Evolutionary conservation across 257 asterid genomes (phyloP).

Genomic region (Dorcoceras hygrometricum): DNA sequence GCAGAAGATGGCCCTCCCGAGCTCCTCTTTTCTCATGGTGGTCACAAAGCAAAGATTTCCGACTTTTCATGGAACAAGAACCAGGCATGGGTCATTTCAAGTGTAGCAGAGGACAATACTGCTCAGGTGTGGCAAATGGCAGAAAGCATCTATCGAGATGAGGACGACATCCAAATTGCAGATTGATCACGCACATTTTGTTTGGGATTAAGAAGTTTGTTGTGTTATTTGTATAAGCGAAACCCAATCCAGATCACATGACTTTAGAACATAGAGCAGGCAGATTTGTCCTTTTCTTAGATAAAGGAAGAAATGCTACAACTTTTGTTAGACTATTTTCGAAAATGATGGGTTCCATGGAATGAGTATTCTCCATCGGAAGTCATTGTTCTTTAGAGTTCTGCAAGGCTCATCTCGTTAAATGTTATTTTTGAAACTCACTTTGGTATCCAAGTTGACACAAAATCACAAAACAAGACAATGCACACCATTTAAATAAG

Average conservation of each 20-base stretch:
- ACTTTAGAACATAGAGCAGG: neutral
- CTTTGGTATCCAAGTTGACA: too few relatives aligned
- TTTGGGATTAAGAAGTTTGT: neutral
- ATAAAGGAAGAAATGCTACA: neutral
- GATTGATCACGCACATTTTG: constrained; percentile 19
- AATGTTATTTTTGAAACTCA: too few relatives aligned
- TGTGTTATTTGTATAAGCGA: too few relatives aligned
- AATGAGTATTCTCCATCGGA: too few relatives aligned
- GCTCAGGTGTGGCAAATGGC: constrained; percentile 96
- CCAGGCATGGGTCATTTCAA: constrained; percentile 85
- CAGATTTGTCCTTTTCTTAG: neutral
- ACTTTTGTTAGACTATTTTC: neutral
- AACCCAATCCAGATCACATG: too few relatives aligned
- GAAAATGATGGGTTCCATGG: neutral
- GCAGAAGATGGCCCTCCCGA: constrained; percentile 98
- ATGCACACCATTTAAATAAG: too few relatives aligned
- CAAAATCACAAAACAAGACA: too few relatives aligned
- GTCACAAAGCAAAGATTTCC: constrained; percentile 87
- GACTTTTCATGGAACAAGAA: constrained; percentile 94
- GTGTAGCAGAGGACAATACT: constrained; percentile 91
- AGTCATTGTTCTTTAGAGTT: too few relatives aligned
- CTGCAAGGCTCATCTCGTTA: too few relatives aligned
- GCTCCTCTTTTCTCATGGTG: constrained; percentile 94
- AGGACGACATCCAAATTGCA: constrained; percentile 39
- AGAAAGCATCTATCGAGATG: constrained; percentile 76